These are phyloP conservation scores for Fomitopsis betulina DNA, from an alignment of 1,284 basidiomycete genomes.

Conservation along the genomic window DNA sequence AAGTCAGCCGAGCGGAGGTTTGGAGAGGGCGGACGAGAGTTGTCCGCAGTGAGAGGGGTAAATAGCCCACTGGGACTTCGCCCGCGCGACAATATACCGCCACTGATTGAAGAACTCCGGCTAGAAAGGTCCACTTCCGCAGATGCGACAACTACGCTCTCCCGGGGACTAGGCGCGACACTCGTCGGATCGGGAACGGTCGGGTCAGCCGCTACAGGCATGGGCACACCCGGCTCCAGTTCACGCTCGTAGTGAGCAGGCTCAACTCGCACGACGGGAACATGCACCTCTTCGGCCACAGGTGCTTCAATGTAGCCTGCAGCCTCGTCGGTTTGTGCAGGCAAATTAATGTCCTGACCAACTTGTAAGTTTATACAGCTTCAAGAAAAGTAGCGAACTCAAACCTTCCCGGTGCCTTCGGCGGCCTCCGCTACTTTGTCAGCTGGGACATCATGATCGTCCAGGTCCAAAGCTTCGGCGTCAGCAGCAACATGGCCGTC, in stretches of 20 bases:
- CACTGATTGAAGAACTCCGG: slow-evolving; percentile 8
- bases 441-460: neutral
- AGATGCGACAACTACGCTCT: neutral
- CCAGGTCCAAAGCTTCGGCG: neutral
- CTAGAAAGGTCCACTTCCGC: neutral
- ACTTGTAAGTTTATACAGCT: neutral
- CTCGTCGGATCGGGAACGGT: slow-evolving; percentile 36
- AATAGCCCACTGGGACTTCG: slow-evolving; percentile 26
- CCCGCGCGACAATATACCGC: slow-evolving; percentile 5
- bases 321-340: neutral
- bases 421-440: too few species aligned
- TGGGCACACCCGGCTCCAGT: slow-evolving; percentile 26
- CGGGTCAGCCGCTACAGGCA: slow-evolving; percentile 39
- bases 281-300: neutral
- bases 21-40: slow-evolving; percentile 15
- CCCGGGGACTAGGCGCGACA: slow-evolving; percentile 9
- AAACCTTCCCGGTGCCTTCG: neutral
- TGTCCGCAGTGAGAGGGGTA: slow-evolving; percentile 23
- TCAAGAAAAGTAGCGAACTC: neutral
- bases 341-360: neutral
- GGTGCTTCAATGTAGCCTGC: neutral
- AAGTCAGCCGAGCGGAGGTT: neutral
- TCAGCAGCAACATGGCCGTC: neutral
- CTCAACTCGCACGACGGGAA: too few species aligned
- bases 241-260: neutral